phyloP scores from a whole-genome alignment of 306 rosid genomes.

The Prunus mongolica region DNA sequence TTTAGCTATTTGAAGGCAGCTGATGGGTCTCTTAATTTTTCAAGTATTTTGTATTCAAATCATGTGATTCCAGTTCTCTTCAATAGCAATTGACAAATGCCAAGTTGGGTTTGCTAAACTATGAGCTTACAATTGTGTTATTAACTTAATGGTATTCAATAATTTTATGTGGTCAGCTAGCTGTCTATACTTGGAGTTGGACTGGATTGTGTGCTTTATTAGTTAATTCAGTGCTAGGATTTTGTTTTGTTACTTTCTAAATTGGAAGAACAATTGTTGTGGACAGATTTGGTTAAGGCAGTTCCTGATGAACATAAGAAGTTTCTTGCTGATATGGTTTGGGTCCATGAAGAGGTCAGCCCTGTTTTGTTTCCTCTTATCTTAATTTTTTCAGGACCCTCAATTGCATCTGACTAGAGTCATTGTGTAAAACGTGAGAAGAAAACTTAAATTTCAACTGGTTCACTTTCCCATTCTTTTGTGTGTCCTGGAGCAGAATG shows the following conservation, averaged over 20 bases:
- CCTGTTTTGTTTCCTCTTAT: slow-evolving; percentile 19
- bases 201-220: neutral
- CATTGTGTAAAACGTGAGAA: neutral
- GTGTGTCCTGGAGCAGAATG: slow-evolving; percentile 2
- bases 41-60: neutral
- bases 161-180: neutral
- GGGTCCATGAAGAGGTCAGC: slow-evolving; percentile 94
- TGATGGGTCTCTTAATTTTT: neutral
- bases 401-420: neutral
- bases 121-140: too few species aligned
- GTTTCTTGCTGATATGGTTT: slow-evolving; percentile 76
- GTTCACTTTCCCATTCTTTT: neutral
- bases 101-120: neutral
- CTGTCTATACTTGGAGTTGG: neutral
- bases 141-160: neutral
- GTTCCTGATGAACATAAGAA: slow-evolving; percentile 93
- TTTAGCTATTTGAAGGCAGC: neutral
- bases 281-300: slow-evolving; percentile 77
- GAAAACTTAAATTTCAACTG: neutral
- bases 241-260: neutral
- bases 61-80: neutral
- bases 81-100: neutral
- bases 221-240: neutral
- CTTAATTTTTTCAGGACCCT: neutral
- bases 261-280: neutral